Conservation (phyloP, 2,329 filamentous ascomycete species). For the Colletotrichum costaricense region DNA sequence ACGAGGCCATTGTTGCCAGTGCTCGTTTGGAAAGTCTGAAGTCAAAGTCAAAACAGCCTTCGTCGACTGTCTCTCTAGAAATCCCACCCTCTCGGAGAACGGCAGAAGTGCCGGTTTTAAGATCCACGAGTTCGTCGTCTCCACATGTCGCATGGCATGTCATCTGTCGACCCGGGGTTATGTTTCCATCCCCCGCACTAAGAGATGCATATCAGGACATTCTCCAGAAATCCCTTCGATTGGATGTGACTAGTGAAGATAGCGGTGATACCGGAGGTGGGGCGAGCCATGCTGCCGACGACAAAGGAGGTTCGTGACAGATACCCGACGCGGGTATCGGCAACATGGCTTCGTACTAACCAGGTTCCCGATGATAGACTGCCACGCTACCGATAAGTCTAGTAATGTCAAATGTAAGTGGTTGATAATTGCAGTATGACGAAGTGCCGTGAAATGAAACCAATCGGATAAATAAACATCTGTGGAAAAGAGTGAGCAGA, state of each 20-base stretch:
- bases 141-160: constrained; percentile 12
- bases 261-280: constrained; percentile 21
- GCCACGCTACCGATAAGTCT: neutral
- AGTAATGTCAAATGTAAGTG: neutral
- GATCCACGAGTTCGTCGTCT: neutral
- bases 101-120: constrained; percentile 3
- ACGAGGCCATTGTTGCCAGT: neutral
- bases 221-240: constrained; percentile 18
- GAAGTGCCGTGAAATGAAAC: neutral
- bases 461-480: constrained; percentile 11
- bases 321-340: constrained; percentile 29
- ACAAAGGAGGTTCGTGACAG: neutral
- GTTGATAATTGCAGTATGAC: neutral
- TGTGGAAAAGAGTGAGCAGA: neutral
- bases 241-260: constrained; percentile 15
- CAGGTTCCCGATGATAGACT: neutral
- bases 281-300: constrained; percentile 25
- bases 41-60: neutral
- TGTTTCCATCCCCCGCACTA: constrained; percentile 23
- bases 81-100: neutral
- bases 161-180: constrained; percentile 13
- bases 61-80: neutral
- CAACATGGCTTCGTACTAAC: neutral
- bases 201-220: constrained; percentile 13
- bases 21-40: neutral